Percentiles rank a stretch among this genome's conserved stretches.
Conservation (phyloP, 768 basidiomycete genomes). For the Lactarius psammicola region DNA sequence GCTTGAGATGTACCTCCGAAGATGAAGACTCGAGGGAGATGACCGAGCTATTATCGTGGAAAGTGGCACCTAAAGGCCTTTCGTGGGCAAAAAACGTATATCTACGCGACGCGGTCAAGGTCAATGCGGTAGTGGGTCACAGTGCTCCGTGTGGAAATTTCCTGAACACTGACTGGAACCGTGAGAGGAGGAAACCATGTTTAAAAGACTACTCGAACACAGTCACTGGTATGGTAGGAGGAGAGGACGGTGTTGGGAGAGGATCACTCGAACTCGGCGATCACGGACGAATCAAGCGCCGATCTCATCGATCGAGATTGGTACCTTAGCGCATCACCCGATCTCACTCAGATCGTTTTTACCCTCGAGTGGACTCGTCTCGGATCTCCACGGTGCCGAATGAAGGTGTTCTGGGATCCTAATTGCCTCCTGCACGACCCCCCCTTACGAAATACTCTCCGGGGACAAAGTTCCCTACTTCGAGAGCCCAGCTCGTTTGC, state of each 20-base stretch:
- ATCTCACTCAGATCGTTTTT: background rate
- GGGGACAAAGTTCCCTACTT: constrained; percentile 33
- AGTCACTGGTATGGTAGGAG: too few relatives aligned
- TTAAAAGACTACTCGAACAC: background rate
- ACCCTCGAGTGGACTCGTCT: background rate
- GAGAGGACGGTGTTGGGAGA: too few relatives aligned
- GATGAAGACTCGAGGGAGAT: constrained; percentile 15
- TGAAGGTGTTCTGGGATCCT: constrained; percentile 31
- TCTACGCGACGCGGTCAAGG: background rate
- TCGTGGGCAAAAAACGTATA: background rate
- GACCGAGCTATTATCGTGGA: constrained; percentile 3
- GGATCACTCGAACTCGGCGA: too few relatives aligned
- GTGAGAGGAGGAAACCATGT: background rate
- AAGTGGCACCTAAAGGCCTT: background rate
- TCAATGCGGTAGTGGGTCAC: too few relatives aligned
- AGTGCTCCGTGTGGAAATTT: background rate
- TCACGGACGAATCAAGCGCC: background rate
- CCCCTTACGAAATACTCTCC: constrained; percentile 35
- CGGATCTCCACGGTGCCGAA: constrained; percentile 11
- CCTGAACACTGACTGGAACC: background rate
- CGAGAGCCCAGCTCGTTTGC: constrained; percentile 35
- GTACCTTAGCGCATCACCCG: background rate
- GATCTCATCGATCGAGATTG: background rate
- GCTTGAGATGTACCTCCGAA: constrained; percentile 13
- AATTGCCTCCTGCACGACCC: constrained; percentile 35